Conservation (phyloP, 371 early-diverging fungal species). For the Mortierella sp. region DNA sequence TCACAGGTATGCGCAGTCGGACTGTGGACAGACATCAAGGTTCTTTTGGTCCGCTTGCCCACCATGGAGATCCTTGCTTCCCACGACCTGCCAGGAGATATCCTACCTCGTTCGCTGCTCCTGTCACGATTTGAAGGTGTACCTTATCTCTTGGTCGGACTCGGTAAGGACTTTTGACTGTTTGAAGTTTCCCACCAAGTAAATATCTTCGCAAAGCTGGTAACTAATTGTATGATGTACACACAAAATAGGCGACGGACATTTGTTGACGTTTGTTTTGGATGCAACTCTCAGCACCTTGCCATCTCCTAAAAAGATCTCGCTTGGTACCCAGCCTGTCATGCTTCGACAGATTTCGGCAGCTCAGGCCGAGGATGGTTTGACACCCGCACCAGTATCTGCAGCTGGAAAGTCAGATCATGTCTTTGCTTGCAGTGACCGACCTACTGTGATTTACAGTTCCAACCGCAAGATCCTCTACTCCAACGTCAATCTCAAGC, state of each 20-base stretch:
- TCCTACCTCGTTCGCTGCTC: slow-evolving; percentile 82
- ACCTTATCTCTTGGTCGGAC: slow-evolving; percentile 78
- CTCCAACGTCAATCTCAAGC: slow-evolving; percentile 85
- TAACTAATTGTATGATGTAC: neutral
- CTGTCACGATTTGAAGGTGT: slow-evolving; percentile 71
- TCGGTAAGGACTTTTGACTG: slow-evolving; percentile 63
- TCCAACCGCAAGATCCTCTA: slow-evolving; percentile 76
- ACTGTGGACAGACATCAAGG: slow-evolving; percentile 81
- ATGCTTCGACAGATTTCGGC: slow-evolving; percentile 75
- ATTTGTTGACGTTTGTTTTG: slow-evolving; percentile 70
- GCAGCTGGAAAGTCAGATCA: slow-evolving; percentile 28
- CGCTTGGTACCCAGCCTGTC: slow-evolving; percentile 86
- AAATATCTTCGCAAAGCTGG: neutral
- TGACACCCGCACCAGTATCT: neutral
- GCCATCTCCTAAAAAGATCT: slow-evolving; percentile 75
- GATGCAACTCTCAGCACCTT: slow-evolving; percentile 60
- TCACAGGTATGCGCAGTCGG: slow-evolving; percentile 78
- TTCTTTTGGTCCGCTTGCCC: slow-evolving; percentile 74
- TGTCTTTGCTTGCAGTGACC: slow-evolving; percentile 88
- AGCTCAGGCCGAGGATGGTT: slow-evolving; percentile 27
- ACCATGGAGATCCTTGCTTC: slow-evolving; percentile 64
- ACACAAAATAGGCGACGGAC: slow-evolving; percentile 78
- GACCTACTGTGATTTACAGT: slow-evolving; percentile 85
- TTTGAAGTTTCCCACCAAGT: neutral
- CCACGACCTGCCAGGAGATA: slow-evolving; percentile 67